Conservation (phyloP, 164 flowering plant genomes). For the Nelumbo lutea region DNA sequence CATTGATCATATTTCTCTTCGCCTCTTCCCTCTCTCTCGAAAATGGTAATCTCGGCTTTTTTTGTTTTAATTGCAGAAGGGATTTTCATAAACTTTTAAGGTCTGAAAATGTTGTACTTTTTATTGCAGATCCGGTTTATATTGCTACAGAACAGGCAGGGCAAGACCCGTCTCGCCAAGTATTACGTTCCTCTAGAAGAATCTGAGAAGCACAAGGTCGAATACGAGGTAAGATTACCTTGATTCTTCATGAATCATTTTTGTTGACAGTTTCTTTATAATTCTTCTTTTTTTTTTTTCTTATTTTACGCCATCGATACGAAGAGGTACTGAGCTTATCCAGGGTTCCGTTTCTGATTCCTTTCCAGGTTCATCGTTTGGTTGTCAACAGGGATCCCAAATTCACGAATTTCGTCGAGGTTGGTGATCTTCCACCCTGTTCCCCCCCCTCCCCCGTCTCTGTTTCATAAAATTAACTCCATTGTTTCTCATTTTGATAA, state of each 20-base stretch:
- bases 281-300: background rate
- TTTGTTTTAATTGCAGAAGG: background rate
- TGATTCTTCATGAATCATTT: background rate
- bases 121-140: conserved; percentile 65
- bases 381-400: conserved; percentile 79
- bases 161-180: conserved; percentile 77
- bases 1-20: background rate
- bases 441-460: too few relatives aligned
- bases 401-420: conserved; percentile 83
- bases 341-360: background rate
- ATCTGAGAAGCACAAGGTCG: conserved; percentile 81
- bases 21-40: background rate
- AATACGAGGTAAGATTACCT: conserved; percentile 51
- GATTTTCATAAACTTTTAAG: background rate
- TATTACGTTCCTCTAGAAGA: conserved; percentile 80
- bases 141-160: conserved; percentile 70
- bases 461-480: too few relatives aligned
- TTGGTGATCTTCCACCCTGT: conserved; percentile 2
- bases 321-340: background rate
- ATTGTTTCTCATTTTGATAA: too few relatives aligned
- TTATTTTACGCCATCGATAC: background rate
- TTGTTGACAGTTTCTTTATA: background rate
- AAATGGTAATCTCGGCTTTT: background rate
- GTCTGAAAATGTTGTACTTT: background rate
- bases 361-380: conserved; percentile 64